These are phyloP conservation scores for Calocybe indica DNA, from an alignment of 768 basidiomycete genomes.

Conservation along the genomic window DNA sequence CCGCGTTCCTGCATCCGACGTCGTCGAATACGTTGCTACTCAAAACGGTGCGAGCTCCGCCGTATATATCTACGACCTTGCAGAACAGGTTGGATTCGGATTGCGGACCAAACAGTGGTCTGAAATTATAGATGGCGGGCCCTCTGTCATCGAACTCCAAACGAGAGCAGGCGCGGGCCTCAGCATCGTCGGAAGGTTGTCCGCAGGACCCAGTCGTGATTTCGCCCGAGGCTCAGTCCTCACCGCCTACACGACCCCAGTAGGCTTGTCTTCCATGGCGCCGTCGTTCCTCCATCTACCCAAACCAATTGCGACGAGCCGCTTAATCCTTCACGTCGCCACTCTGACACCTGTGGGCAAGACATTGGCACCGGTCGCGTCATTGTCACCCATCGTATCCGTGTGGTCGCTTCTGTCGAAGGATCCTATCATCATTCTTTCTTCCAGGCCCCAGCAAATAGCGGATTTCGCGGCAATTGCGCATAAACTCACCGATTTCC, in stretches of 20 bases:
- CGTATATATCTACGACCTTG: slow-evolving; percentile 79
- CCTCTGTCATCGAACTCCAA: slow-evolving; percentile 65
- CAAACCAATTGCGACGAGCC: slow-evolving; percentile 48
- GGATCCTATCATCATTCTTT: slow-evolving; percentile 68
- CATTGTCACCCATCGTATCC: slow-evolving; percentile 62
- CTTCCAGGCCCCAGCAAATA: slow-evolving; percentile 79
- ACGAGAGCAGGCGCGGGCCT: slow-evolving; percentile 83
- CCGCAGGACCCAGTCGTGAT: slow-evolving; percentile 72
- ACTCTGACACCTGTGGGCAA: slow-evolving; percentile 62
- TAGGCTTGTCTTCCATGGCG: slow-evolving; percentile 80
- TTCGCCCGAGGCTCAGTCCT: slow-evolving; percentile 52
- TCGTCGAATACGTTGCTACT: slow-evolving; percentile 67
- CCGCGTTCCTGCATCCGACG: slow-evolving; percentile 47
- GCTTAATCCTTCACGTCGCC: slow-evolving; percentile 82
- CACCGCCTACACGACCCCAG: slow-evolving; percentile 78
- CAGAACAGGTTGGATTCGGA: slow-evolving; percentile 81
- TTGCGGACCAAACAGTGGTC: slow-evolving; percentile 64
- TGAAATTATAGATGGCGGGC: slow-evolving; percentile 30
- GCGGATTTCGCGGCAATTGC: slow-evolving; percentile 71
- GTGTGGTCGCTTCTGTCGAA: slow-evolving; percentile 57
- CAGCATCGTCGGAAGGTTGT: slow-evolving; percentile 71
- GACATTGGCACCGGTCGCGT: slow-evolving; percentile 67
- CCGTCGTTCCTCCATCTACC: slow-evolving; percentile 74
- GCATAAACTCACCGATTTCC: slow-evolving; percentile 59
- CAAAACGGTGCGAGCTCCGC: slow-evolving; percentile 49